Conservation (phyloP, 768 basidiomycete genomes). For the Suillus decipiens region DNA sequence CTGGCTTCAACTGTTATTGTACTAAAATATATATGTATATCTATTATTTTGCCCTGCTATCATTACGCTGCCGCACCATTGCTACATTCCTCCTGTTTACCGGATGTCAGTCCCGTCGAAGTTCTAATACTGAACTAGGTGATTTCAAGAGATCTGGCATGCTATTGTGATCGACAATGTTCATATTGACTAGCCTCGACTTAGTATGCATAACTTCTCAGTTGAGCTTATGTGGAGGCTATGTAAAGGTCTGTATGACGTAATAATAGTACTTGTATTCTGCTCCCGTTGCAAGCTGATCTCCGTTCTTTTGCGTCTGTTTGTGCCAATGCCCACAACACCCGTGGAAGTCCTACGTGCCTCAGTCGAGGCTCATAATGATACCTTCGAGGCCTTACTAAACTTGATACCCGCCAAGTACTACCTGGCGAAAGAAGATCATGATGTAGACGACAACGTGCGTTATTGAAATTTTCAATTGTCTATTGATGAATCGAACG, state of each 20-base stretch:
- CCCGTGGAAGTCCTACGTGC: constrained; percentile 43
- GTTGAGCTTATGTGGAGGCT: neutral
- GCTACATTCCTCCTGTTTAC: neutral
- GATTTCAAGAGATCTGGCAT: neutral
- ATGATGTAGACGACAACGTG: constrained; percentile 15
- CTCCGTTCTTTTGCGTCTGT: neutral
- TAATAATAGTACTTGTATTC: neutral
- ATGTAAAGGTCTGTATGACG: neutral
- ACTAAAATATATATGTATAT: neutral
- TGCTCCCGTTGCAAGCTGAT: neutral
- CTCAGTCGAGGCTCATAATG: constrained; percentile 73
- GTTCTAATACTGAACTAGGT: neutral
- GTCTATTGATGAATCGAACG: neutral
- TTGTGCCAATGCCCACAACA: constrained; percentile 48
- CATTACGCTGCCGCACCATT: neutral
- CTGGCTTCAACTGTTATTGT: neutral
- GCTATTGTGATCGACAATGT: neutral
- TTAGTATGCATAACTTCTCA: neutral
- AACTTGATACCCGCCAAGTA: constrained; percentile 88
- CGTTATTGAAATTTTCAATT: constrained; percentile 11
- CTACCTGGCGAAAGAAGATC: constrained; percentile 51
- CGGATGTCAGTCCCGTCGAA: neutral
- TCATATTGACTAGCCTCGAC: neutral
- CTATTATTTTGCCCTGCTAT: neutral
- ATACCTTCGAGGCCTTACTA: constrained; percentile 79